These are phyloP conservation scores for Blumeria hordei DNA, from an alignment of 2,329 filamentous ascomycete species.

Conservation along the genomic window DNA sequence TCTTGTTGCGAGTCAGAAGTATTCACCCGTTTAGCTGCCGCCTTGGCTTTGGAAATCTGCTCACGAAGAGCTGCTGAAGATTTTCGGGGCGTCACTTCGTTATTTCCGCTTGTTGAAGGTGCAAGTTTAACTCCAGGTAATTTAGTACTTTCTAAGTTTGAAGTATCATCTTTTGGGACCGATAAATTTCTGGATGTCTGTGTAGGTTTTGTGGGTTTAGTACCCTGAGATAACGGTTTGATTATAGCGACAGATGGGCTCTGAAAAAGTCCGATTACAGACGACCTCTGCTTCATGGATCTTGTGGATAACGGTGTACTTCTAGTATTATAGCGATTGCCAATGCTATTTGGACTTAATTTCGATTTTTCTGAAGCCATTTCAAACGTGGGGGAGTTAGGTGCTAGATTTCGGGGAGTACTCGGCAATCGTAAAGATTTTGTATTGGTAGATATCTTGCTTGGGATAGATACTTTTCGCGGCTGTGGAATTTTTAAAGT, in stretches of 20 bases:
- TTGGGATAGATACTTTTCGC: constrained; percentile 20
- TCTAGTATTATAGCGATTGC: constrained; percentile 15
- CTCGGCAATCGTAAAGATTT: constrained; percentile 16
- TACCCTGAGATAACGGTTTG: constrained; percentile 11
- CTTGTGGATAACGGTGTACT: constrained; percentile 24
- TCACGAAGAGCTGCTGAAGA: constrained; percentile 66
- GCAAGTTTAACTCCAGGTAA: not conserved
- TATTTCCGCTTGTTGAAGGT: constrained; percentile 9
- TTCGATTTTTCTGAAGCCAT: constrained; percentile 8
- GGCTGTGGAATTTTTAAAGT: constrained; percentile 21
- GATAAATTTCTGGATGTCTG: constrained; percentile 6
- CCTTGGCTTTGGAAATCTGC: constrained; percentile 81
- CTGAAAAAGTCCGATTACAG: constrained; percentile 27
- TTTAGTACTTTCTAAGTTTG: constrained; percentile 4
- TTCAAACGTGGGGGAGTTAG: constrained; percentile 10
- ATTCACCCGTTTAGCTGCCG: constrained; percentile 37
- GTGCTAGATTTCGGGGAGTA: constrained; percentile 15
- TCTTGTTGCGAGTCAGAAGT: constrained; percentile 16
- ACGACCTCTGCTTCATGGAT: constrained; percentile 25
- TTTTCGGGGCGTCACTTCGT: constrained; percentile 27
- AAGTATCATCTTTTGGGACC: constrained; percentile 6
- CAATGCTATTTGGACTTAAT: not conserved
- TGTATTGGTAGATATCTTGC: constrained; percentile 15
- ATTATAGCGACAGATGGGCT: constrained; percentile 27
- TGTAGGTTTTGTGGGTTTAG: constrained; percentile 8